Conservation (phyloP, 2,329 filamentous ascomycete genomes). For the Bisporella sp. region DNA sequence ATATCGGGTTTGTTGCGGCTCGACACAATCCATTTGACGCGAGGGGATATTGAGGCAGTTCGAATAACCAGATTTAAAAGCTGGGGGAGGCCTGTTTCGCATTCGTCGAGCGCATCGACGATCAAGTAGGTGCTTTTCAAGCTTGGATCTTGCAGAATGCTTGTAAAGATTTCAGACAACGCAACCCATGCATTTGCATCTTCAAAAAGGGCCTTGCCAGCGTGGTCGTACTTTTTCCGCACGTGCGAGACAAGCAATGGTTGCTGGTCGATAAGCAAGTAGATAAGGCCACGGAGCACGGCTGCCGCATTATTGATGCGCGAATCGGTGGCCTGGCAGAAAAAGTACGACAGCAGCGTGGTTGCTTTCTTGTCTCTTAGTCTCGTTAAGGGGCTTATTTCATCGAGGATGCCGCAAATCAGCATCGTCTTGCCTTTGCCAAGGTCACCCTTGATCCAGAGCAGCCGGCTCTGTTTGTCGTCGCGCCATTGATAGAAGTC, state of each 20-base stretch:
- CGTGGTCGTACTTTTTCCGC: too few species aligned
- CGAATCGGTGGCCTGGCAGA: too few species aligned
- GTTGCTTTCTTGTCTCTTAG: constrained; percentile 10
- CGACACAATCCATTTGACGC: constrained; percentile 32
- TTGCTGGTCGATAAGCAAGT: constrained; percentile 20
- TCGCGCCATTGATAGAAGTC: constrained; percentile 17
- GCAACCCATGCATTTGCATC: constrained; percentile 31
- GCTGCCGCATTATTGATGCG: too few species aligned
- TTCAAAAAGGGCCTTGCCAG: constrained; percentile 7
- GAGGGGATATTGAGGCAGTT: constrained; percentile 10
- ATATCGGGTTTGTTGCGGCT: constrained; percentile 22
- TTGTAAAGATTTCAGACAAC: constrained; percentile 19
- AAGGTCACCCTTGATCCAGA: constrained; percentile 29
- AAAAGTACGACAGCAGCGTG: background rate
- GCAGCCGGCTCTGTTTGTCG: too few species aligned
- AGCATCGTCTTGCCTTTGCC: constrained; percentile 34
- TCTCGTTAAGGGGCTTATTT: constrained; percentile 6
- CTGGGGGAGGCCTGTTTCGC: constrained; percentile 17
- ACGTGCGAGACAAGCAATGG: constrained; percentile 21
- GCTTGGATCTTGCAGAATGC: too few species aligned
- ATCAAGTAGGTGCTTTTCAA: too few species aligned
- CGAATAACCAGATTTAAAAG: constrained; percentile 32
- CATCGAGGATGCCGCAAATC: constrained; percentile 1
- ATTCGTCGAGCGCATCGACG: constrained; percentile 36
- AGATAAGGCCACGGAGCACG: too few species aligned